phyloP scores from a whole-genome alignment of 495 filamentous ascomycete species.

The Penicillium silybi region DNA sequence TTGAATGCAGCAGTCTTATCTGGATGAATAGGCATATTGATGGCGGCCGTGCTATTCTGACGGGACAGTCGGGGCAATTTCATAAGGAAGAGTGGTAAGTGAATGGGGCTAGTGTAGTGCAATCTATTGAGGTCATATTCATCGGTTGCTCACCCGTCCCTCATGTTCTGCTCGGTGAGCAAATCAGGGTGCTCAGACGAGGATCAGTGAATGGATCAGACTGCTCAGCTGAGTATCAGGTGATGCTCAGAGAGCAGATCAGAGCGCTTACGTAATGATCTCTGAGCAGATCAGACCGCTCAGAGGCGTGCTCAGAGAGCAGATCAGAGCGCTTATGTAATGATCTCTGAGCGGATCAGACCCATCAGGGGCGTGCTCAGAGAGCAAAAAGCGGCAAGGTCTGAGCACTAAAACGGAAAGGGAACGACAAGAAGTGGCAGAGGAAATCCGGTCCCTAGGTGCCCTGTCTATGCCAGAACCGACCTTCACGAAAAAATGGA shows the following conservation, averaged over 20 bases:
- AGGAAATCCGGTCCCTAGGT: slow-evolving; percentile 6
- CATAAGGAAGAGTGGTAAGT: not conserved
- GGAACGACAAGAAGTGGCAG: slow-evolving; percentile 12
- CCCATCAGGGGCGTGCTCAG: not conserved
- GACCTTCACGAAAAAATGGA: no score
- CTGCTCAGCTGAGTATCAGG: not conserved
- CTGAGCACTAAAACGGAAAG: slow-evolving; percentile 9
- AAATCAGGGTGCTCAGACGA: slow-evolving; percentile 1
- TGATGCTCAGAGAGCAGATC: not conserved
- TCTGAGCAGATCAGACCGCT: not conserved
- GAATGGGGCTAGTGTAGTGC: not conserved
- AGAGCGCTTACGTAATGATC: not conserved
- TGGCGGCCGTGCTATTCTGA: no score
- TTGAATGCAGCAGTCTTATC: no score
- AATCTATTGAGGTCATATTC: not conserved
- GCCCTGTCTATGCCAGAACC: no score
- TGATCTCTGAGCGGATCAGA: no score
- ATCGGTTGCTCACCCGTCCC: no score
- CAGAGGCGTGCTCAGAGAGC: not conserved
- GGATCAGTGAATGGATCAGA: slow-evolving; percentile 2
- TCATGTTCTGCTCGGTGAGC: slow-evolving; percentile 1
- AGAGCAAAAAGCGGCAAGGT: not conserved
- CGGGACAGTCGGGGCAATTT: no score
- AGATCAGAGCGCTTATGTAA: no score
- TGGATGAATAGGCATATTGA: no score